Evolutionary conservation across 2,329 filamentous ascomycete genomes (phyloP), one percentile per base, ranked within the genome.

Genomic region (Microcyclospora tardicrescens): DNA sequence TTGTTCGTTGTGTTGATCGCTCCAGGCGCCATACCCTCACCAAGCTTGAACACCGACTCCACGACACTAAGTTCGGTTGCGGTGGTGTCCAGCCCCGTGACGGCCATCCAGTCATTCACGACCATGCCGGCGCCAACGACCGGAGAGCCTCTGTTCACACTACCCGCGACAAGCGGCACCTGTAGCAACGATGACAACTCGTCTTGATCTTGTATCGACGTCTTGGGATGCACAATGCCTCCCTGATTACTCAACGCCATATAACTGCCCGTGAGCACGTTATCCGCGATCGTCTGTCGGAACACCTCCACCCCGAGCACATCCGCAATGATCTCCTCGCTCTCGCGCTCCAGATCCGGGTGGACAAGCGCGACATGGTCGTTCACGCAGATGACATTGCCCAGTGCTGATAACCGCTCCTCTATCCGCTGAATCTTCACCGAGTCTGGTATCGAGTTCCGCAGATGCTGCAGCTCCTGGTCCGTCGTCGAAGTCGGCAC

Each of bases 91-190:
- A 94, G 71, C 16, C 87, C 87, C n/a, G 86, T 93, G 24, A 95
- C 84, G 24, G 89, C 86, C 65, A 95, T 77, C 87, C 89, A 95
- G 71, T 96, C 89, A 60, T 95, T 94, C 47, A 94, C 86, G 5
- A 94, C 86, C 83, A 93, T 91, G 33, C 86, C 86, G 1, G 89
- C 91, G 41, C 91, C 91, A n/a, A 98, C 87, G 24, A 98, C 87
- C 43, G 85, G 79, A 58, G 79, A 86, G 45, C 91, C 91, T 47
- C 91, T 77, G 67, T 98, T 98, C 46, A 98, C 82, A 58, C 77
- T 84, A 32, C 91, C 91, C 3, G 91, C 91, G 1, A 98, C 91
- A 5, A 98, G 78, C 11, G 91, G 91, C 29, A 98, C 89, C 66
- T 96, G 89, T 46, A 98, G 73, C 64, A 98, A 68, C 57, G 81